A percentile compares a stretch with the other conserved stretches of the same genome.
These are phyloP conservation scores for Rhodocollybia butyracea DNA, from an alignment of 768 basidiomycete species.

Conservation along the genomic window DNA sequence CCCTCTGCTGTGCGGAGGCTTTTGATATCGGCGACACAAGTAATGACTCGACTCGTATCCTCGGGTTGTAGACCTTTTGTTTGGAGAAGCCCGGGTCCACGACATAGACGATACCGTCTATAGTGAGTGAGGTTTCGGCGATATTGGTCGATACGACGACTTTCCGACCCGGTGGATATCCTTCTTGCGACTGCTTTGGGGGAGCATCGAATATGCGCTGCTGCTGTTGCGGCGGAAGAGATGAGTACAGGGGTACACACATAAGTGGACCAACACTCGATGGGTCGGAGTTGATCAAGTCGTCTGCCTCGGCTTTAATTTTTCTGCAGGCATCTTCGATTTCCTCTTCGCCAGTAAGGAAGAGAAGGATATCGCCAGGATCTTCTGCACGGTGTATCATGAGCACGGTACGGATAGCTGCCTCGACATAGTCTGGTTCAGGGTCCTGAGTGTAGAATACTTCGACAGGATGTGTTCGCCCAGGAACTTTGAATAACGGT, in stretches of 20 bases:
- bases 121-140: conserved; percentile 95
- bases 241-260: conserved; percentile 94
- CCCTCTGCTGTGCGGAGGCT: conserved; percentile 92
- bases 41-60: conserved; percentile 92
- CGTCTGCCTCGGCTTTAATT: conserved; percentile 88
- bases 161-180: conserved; percentile 86
- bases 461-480: conserved; percentile 93
- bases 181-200: conserved; percentile 56
- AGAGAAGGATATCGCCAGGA: conserved; percentile 87
- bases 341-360: conserved; percentile 98
- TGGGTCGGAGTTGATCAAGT: conserved; percentile 67
- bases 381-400: conserved; percentile 98
- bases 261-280: conserved; percentile 79
- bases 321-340: conserved; percentile 96
- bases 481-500: conserved; percentile 88
- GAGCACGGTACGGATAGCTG: conserved; percentile 91
- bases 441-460: conserved; percentile 92
- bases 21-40: conserved; percentile 95
- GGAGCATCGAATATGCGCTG: conserved; percentile 95
- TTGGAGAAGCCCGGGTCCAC: conserved; percentile 98
- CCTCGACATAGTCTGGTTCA: conserved; percentile 95
- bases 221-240: conserved; percentile 90
- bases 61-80: conserved; percentile 97
- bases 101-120: conserved; percentile 99
- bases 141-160: conserved; percentile 96